phyloP scores from a whole-genome alignment of 2,329 filamentous ascomycete genomes.

The Fragosphaeria purpurea region DNA sequence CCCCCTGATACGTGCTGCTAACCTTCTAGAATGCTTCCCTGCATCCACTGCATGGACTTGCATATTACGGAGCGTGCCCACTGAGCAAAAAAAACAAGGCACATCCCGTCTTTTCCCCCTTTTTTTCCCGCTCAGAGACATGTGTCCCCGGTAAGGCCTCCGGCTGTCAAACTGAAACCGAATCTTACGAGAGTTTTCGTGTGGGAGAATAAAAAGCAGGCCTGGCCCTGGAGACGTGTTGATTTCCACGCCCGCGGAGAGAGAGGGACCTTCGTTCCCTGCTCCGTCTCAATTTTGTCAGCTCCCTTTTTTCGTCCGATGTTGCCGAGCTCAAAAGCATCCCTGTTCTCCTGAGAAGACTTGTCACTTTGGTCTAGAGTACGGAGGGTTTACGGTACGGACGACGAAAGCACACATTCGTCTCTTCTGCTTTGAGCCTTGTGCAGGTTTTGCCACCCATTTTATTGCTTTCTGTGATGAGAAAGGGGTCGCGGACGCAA shows the following conservation, averaged over 20 bases:
- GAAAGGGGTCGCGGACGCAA: background rate
- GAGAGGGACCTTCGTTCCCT: too few relatives aligned
- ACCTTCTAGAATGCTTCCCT: slow-evolving; percentile 9
- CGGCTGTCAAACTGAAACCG: too few relatives aligned
- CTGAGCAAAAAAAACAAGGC: background rate
- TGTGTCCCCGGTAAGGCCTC: too few relatives aligned
- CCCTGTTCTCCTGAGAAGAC: background rate
- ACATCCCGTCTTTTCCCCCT: background rate
- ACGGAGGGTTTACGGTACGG: too few relatives aligned
- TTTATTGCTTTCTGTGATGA: slow-evolving; percentile 2
- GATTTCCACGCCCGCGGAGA: too few relatives aligned
- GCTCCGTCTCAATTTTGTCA: too few relatives aligned
- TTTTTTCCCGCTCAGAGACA: background rate
- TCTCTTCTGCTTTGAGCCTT: background rate
- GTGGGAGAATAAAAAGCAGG: too few relatives aligned
- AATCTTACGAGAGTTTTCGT: too few relatives aligned
- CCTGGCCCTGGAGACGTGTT: too few relatives aligned
- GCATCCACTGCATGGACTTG: background rate
- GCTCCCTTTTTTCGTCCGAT: background rate
- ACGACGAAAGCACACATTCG: background rate
- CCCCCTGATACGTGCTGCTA: background rate
- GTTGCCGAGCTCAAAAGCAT: background rate
- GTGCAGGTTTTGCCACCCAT: slow-evolving; percentile 1
- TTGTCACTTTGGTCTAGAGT: background rate
- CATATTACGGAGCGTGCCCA: background rate